Percentiles rank a stretch among this genome's conserved stretches.
phyloP scores from a whole-genome alignment of 768 basidiomycete species.

The Pisolithus orientalis region DNA sequence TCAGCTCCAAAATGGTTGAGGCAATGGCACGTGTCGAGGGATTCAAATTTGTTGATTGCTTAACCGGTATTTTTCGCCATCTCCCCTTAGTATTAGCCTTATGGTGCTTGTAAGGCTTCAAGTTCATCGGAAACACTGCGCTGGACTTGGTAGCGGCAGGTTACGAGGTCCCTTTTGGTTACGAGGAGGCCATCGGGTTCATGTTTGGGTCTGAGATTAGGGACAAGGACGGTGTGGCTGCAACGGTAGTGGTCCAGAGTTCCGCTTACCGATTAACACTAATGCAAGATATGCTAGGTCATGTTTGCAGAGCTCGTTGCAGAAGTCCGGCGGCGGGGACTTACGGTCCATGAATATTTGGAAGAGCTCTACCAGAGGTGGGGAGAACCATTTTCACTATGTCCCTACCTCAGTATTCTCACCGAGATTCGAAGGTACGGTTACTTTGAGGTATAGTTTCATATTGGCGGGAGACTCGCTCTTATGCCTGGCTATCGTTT shows the following conservation, averaged over 20 bases:
- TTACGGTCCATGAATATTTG: conserved; percentile 51
- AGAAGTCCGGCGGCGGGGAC: conserved; percentile 42
- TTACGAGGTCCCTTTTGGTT: conserved; percentile 72
- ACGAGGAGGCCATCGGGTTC: conserved; percentile 90
- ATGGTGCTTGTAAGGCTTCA: conserved; percentile 56
- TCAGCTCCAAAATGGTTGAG: conserved; percentile 87
- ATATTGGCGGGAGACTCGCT: not conserved
- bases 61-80: conserved; percentile 52
- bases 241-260: conserved; percentile 45
- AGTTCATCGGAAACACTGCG: conserved; percentile 84
- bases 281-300: conserved; percentile 35
- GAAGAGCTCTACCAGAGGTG: conserved; percentile 58
- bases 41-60: conserved; percentile 78
- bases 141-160: conserved; percentile 58
- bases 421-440: conserved; percentile 49
- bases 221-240: conserved; percentile 86
- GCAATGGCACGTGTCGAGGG: conserved; percentile 70
- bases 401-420: not conserved
- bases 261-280: not conserved
- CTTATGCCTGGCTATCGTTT: conserved; percentile 2
- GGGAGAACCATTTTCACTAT: conserved; percentile 6
- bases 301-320: conserved; percentile 64
- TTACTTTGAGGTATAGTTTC: conserved; percentile 55
- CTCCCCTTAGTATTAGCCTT: conserved; percentile 1
- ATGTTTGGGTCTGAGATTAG: conserved; percentile 78